A percentile compares a stretch with the other conserved stretches of the same genome.
These are phyloP conservation scores for Penicillium sp. DNA, from an alignment of 2,329 filamentous ascomycete genomes.

Conservation along the genomic window DNA sequence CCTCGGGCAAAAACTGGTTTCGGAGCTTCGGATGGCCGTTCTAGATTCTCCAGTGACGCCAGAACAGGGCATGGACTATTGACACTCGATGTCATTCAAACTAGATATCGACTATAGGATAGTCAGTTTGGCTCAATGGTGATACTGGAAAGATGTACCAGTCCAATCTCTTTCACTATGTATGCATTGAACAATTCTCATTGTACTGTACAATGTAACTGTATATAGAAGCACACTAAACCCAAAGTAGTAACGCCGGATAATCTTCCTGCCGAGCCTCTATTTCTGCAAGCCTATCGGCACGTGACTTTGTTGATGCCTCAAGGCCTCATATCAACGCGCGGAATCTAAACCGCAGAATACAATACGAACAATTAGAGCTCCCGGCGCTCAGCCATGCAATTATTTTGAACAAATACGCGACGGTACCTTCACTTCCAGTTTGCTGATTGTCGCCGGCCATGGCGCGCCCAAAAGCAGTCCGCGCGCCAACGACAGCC, in stretches of 20 bases:
- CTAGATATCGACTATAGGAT: neutral
- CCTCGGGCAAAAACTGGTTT: neutral
- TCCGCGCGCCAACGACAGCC: conserved; percentile 65
- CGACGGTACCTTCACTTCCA: neutral
- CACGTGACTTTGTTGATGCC: conserved; percentile 19
- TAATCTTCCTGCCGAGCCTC: neutral
- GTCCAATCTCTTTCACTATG: no score
- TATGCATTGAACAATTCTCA: no score
- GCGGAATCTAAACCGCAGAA: neutral
- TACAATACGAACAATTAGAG: neutral
- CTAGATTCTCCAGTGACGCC: neutral
- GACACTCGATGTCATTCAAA: neutral
- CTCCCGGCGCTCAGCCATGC: neutral
- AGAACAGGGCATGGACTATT: neutral
- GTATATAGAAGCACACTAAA: neutral
- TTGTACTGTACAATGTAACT: no score
- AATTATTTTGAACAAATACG: neutral
- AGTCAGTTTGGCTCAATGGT: neutral
- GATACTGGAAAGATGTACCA: neutral
- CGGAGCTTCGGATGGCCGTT: neutral
- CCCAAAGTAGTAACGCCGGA: neutral
- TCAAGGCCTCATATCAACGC: conserved; percentile 4
- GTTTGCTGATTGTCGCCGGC: neutral
- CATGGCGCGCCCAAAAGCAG: conserved; percentile 35
- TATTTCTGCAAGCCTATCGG: conserved; percentile 6